A percentile compares a stretch with the other conserved stretches of the same genome.
Conservation (phyloP, 2,329 filamentous ascomycete genomes). For the Didymella glomerata region DNA sequence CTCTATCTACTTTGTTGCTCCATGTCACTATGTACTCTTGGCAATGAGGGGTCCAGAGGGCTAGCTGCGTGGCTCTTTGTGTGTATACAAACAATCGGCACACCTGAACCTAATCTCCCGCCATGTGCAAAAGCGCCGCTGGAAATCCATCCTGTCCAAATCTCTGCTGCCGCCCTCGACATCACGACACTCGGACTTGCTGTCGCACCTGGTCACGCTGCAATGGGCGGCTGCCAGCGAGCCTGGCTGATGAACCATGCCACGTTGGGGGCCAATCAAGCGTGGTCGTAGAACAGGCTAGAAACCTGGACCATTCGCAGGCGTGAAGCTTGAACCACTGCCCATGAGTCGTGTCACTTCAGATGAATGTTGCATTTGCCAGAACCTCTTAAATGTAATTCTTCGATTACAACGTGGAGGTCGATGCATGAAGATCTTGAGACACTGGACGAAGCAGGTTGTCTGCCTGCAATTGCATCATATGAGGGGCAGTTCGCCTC, state of each 20-base stretch:
- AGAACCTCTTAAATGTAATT: neutral
- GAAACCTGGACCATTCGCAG: conserved; percentile 36
- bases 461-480: conserved; percentile 34
- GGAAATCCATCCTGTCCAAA: neutral
- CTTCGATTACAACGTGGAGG: conserved; percentile 5
- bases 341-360: conserved; percentile 40
- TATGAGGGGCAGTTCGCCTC: conserved; percentile 26
- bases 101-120: neutral
- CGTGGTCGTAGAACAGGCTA: conserved; percentile 41
- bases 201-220: conserved; percentile 41
- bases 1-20: neutral
- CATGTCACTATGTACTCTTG: conserved; percentile 11
- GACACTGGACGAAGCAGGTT: conserved; percentile 21
- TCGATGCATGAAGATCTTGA: conserved; percentile 12
- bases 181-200: conserved; percentile 6
- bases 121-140: conserved; percentile 4
- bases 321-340: conserved; percentile 18
- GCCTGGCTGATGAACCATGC: conserved; percentile 29
- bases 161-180: conserved; percentile 5
- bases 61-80: conserved; percentile 16
- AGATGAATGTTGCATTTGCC: conserved; percentile 7
- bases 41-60: conserved; percentile 22
- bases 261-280: conserved; percentile 42
- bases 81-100: conserved; percentile 18
- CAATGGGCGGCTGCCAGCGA: conserved; percentile 32